These are phyloP conservation scores for Linum usitatissimum DNA, from an alignment of 345 rosid species.

Conservation along the genomic window DNA sequence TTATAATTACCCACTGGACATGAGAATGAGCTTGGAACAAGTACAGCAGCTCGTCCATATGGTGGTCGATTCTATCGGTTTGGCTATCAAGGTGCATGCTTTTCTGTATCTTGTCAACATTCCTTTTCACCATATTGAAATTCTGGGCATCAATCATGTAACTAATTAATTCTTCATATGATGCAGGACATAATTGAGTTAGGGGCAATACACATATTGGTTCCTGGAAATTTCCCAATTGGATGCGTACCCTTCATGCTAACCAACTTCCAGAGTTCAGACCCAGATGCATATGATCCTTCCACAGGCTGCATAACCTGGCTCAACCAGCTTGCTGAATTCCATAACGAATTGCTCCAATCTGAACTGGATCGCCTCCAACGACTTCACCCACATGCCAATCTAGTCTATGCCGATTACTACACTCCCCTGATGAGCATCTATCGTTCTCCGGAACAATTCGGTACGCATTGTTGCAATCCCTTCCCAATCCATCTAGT, in stretches of 20 bases:
- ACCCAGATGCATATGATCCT: constrained; percentile 22
- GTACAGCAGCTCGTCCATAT: not conserved
- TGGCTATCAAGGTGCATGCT: constrained; percentile 24
- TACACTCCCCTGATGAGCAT: constrained; percentile 22
- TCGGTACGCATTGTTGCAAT: constrained; percentile 19
- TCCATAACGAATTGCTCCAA: constrained; percentile 32
- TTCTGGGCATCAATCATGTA: not conserved
- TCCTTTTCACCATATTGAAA: not conserved
- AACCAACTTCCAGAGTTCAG: constrained; percentile 17
- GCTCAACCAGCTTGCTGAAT: constrained; percentile 27
- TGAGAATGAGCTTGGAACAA: not conserved
- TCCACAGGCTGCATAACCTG: constrained; percentile 31
- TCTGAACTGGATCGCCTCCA: constrained; percentile 14
- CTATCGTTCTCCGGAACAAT: constrained; percentile 23
- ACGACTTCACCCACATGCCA: constrained; percentile 21
- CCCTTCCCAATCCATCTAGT: not conserved
- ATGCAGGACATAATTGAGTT: constrained; percentile 35
- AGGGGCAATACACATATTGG: constrained; percentile 35
- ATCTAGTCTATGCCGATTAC: constrained; percentile 29
- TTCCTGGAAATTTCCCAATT: constrained; percentile 33
- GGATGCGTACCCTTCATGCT: constrained; percentile 29
- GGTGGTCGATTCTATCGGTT: not conserved
- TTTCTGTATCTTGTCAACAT: not conserved
- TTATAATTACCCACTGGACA: not conserved
- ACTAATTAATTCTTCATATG: constrained; percentile 3